These are phyloP conservation scores for Talaromyces sp. DNA, from an alignment of 2,329 filamentous ascomycete species.

Conservation along the genomic window DNA sequence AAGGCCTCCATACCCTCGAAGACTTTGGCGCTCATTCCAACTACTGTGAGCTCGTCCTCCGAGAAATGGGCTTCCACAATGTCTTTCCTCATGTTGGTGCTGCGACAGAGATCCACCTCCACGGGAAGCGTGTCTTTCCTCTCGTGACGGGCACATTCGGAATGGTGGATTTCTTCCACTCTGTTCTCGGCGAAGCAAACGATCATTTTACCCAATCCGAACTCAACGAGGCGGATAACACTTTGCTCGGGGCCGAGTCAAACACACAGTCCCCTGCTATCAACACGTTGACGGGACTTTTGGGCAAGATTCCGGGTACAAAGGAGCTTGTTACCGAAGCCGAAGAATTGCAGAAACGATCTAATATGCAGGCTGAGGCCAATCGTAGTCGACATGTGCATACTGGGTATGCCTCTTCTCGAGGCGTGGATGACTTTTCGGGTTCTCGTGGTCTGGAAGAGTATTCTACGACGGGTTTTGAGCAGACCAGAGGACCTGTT, in stretches of 20 bases:
- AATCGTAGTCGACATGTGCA: conserved; percentile 45
- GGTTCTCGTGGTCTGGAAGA: background rate
- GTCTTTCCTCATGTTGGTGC: conserved; percentile 74
- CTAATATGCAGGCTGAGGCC: conserved; percentile 61
- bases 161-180: conserved; percentile 80
- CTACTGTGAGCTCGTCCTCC: conserved; percentile 73
- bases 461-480: background rate
- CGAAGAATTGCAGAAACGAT: conserved; percentile 57
- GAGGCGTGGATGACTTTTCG: conserved; percentile 26
- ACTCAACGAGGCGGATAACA: conserved; percentile 74
- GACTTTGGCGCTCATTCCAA: conserved; percentile 79
- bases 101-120: conserved; percentile 62
- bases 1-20: conserved; percentile 74
- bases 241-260: conserved; percentile 65
- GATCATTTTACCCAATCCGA: conserved; percentile 84
- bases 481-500: conserved; percentile 20
- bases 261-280: conserved; percentile 44
- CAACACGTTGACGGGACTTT: conserved; percentile 66
- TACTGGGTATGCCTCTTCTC: conserved; percentile 23
- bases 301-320: conserved; percentile 73
- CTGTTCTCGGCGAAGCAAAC: conserved; percentile 70
- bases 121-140: conserved; percentile 66
- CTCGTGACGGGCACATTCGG: conserved; percentile 72
- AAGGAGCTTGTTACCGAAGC: conserved; percentile 66
- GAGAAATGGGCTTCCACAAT: conserved; percentile 65